Base-by-base conservation (phyloP, 2,329 filamentous ascomycete species). In the Alternaria ethzedia region DNA sequence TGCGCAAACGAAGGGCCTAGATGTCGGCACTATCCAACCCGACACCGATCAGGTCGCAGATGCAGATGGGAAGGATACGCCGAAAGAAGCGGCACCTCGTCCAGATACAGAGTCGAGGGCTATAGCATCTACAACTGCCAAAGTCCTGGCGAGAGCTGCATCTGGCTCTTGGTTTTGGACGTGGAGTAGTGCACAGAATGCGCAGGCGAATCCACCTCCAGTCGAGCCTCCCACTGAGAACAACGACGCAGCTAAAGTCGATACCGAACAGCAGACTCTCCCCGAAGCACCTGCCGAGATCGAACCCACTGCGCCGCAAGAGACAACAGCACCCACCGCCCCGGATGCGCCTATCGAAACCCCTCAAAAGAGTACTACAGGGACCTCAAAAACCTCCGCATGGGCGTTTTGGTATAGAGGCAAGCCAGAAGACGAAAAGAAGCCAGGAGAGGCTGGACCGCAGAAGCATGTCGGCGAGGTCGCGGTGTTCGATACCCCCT, bases 351-450 rank as follows among this genome's bases (percentile, higher is more conserved):
- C 68, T 20, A 46, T 52, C 10, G 63, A 72, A 21, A 51, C 50
- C 21, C 20, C 49, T 21, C 52, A 57, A 20, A 45, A 61, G 13
- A 66, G 58, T 43, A 67, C 55, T 3, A 78, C 81, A 2, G 79
- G 82, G 6, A 82, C 86, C 66, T 72, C 79, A 72, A 85, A 69
- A 70, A 81, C 66, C 77, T 91, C 91, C 0, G 91, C 90, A 0
- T 95, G 92, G 92, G 91, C 90, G 0, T 94, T 95, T 69, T 95
- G 91, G 91, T 93, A 90, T 13, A 87, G 85, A 49, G 88, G 90
- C 4, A 79, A 79, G 60, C 68, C 81, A 74, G 36, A 86, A 84
- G 71, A 74, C 77, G 68, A 88, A 83, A 41, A 83, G 86, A 71
- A 54, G 83, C 87, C 65, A 82, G 87, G 32, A 82, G 89, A 76